Base-by-base conservation (phyloP, 352 stramenopile species). In the Pythium pyrilobum region DNA sequence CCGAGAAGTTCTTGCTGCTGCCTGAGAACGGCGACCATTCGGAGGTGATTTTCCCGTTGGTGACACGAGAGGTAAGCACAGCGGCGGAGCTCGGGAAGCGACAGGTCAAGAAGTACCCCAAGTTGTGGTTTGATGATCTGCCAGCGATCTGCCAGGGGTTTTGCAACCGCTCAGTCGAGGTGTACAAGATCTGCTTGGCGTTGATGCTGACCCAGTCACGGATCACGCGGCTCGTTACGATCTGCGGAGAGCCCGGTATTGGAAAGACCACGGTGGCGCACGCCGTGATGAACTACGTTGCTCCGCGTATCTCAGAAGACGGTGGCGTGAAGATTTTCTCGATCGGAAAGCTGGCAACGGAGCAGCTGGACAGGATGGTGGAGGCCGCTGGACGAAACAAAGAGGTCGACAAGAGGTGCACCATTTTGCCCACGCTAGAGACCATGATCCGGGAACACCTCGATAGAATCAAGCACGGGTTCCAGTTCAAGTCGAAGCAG, bases 101-200 rank as follows among this genome's bases (percentile, higher is more conserved):
- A 20, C 78, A 77, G 28, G 55, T 72, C 23, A 77, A 86, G 47
- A 61, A 67, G 20, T 90, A 88, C 55, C 82, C 82, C 1, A 86
- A 84, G 44, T 46, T 92, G 1, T 92, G 82, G 82, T 88, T 86
- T 34, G 76, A 87, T 36, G 81, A 87, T 33, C 63, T 92, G 16
- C 82, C 82, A 8, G 77, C 76, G 9, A 72, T 87, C 38, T 92
- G 79, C 32, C 77, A 90, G 62, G 82, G 81, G 10, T 92, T 92
- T 57, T 89, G 79, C 62, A 87, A 90, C 39, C 77, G 82, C 2
- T 67, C 77, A 0, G 70, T 87, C 1, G 82, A 92, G 54, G 79
- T 90, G 38, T 92, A 92, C 73, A 87, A 90, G 43, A 88, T 90
- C 10, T 87, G 77, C 42, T 41, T 88, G 16, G 74, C 80, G n/a